phyloP scores from a whole-genome alignment of 305 asterid genomes.

The Fraxinus greggii region DNA sequence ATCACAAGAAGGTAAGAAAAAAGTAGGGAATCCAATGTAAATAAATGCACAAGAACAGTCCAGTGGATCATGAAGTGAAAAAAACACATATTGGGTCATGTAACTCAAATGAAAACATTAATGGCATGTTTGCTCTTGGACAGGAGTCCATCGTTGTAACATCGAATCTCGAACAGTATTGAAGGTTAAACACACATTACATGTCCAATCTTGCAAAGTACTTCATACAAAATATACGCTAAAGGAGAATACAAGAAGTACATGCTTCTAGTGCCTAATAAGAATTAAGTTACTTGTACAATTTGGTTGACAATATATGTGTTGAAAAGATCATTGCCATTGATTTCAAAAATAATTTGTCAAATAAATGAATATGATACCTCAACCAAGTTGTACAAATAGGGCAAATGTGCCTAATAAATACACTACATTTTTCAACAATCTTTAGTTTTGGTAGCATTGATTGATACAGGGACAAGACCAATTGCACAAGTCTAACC shows the following conservation, averaged over 20 bases:
- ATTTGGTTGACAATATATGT: not conserved
- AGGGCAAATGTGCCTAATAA: not conserved
- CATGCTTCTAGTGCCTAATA: not conserved
- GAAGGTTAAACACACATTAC: not conserved
- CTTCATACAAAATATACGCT: not conserved
- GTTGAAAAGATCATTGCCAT: too few species aligned
- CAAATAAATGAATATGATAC: not conserved
- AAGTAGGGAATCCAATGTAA: constrained; percentile 42
- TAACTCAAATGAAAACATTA: constrained; percentile 9
- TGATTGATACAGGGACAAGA: constrained; percentile 31
- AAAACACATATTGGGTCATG: constrained; percentile 20
- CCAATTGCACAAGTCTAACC: constrained; percentile 9
- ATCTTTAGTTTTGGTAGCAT: not conserved
- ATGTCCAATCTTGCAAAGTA: not conserved
- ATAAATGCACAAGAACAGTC: constrained; percentile 36
- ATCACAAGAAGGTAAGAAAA: constrained; percentile 29
- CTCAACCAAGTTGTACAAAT: not conserved
- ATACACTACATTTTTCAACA: not conserved
- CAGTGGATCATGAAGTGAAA: constrained; percentile 18
- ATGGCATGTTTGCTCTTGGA: not conserved
- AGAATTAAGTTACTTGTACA: not conserved
- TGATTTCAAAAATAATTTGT: too few species aligned
- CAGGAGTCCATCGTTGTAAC: not conserved
- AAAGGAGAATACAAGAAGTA: not conserved
- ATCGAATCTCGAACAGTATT: not conserved